Evolutionary conservation across 176 grass and related monocot genomes (phyloP).

Genomic region (Secale cereale): DNA sequence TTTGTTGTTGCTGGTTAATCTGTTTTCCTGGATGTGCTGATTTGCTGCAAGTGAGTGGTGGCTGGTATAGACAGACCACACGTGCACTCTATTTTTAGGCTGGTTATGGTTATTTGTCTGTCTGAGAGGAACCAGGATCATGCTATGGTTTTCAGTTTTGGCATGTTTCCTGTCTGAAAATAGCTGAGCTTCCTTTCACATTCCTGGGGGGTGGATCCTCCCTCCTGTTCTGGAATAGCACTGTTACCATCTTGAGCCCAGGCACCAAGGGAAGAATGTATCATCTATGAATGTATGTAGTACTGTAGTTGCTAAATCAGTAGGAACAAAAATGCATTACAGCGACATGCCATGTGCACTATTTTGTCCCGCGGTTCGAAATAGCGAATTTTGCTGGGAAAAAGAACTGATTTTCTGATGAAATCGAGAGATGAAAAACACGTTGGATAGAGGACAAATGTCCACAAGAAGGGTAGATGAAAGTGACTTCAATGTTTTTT

Average conservation of each 20-base stretch:
- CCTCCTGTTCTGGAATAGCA: not conserved
- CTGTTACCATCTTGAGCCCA: not conserved
- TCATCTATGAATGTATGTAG: not conserved
- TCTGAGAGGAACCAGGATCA: not conserved
- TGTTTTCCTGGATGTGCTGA: not conserved
- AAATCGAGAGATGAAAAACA: too few relatives aligned
- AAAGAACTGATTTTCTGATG: too few relatives aligned
- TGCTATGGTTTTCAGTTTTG: not conserved
- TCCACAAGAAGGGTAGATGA: too few relatives aligned
- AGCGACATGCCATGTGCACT: not conserved
- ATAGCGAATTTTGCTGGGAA: too few relatives aligned
- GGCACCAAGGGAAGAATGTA: too few relatives aligned
- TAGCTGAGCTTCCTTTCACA: not conserved
- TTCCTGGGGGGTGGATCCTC: not conserved
- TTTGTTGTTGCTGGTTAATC: not conserved
- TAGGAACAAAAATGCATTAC: not conserved
- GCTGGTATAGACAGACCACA: not conserved
- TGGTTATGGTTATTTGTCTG: not conserved
- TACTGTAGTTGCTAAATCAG: not conserved
- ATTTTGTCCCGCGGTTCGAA: not conserved
- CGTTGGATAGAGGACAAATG: too few relatives aligned
- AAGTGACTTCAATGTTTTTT: too few relatives aligned
- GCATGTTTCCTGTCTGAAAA: not conserved
- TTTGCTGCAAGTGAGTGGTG: not conserved
- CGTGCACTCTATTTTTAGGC: not conserved